phyloP scores from a whole-genome alignment of 148 eudicot genomes.

The Amaranthus cruentus region DNA sequence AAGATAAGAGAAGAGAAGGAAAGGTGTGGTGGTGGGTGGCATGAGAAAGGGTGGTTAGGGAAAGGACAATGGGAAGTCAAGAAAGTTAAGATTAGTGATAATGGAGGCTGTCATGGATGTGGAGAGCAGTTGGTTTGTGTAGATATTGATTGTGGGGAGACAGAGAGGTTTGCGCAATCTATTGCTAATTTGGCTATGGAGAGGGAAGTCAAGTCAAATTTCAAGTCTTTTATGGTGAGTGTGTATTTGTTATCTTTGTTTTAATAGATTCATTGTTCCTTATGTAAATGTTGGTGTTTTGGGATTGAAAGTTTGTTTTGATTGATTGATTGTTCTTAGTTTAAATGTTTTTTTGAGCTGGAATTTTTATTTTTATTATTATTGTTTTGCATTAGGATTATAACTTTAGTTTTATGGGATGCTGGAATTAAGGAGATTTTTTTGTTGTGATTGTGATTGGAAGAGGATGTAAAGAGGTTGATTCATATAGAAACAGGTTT shows the following conservation, averaged over 20 bases:
- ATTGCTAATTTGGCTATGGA: conserved; percentile 80
- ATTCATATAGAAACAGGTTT: background rate
- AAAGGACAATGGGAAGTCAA: conserved; percentile 63
- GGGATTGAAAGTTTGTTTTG: background rate
- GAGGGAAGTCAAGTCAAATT: conserved; percentile 68
- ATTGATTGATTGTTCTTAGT: background rate
- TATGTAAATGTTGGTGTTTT: background rate
- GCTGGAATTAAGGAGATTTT: no score
- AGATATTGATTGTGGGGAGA: conserved; percentile 68
- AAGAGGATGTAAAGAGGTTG: background rate
- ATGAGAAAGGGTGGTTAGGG: conserved; percentile 91
- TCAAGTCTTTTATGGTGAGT: conserved; percentile 75
- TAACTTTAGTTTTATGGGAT: no score
- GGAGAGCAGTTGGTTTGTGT: conserved; percentile 67
- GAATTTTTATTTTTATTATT: background rate
- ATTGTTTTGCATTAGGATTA: background rate
- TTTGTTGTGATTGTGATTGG: background rate
- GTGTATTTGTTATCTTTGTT: background rate
- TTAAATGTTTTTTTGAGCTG: background rate
- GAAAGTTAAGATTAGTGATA: conserved; percentile 34
- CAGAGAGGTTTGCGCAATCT: conserved; percentile 72
- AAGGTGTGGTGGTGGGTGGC: conserved; percentile 94
- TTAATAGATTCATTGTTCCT: background rate
- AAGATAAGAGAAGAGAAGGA: conserved; percentile 45
- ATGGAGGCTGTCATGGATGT: conserved; percentile 60